phyloP scores from a whole-genome alignment of 2,329 filamentous ascomycete species.

The Penicillium hordei region DNA sequence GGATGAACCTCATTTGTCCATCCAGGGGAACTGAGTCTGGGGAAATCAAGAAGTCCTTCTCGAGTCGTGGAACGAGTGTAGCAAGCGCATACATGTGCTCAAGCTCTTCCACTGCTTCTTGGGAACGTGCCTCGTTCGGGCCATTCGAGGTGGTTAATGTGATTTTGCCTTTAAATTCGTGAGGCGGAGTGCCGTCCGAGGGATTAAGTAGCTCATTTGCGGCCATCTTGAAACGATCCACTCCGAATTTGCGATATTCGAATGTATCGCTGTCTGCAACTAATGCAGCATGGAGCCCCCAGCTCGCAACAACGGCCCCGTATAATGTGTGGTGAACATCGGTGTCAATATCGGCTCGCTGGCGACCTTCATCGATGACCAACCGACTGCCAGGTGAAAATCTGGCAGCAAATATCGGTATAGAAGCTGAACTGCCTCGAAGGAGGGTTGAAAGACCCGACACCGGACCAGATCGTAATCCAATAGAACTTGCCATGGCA shows the following conservation, averaged over 20 bases:
- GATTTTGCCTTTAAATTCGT: slow-evolving; percentile 58
- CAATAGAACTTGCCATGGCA: slow-evolving; percentile 45
- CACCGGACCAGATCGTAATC: slow-evolving; percentile 29
- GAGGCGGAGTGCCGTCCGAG: slow-evolving; percentile 52
- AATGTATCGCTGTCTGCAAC: slow-evolving; percentile 89
- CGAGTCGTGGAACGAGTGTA: slow-evolving; percentile 76
- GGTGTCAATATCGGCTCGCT: slow-evolving; percentile 34
- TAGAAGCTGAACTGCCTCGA: slow-evolving; percentile 51
- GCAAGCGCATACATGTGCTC: slow-evolving; percentile 75
- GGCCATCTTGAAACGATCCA: slow-evolving; percentile 79
- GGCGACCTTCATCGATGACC: slow-evolving; percentile 47
- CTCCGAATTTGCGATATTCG: slow-evolving; percentile 74
- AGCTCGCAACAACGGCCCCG: slow-evolving; percentile 83
- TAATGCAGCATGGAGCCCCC: slow-evolving; percentile 84
- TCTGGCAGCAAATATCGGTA: slow-evolving; percentile 63
- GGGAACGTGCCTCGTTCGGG: slow-evolving; percentile 20
- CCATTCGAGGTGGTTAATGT: slow-evolving; percentile 39
- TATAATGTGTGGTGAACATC: slow-evolving; percentile 46
- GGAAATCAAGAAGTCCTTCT: slow-evolving; percentile 78
- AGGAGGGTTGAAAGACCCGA: slow-evolving; percentile 60
- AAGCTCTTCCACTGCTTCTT: slow-evolving; percentile 37
- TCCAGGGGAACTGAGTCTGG: slow-evolving; percentile 70
- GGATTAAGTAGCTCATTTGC: slow-evolving; percentile 71
- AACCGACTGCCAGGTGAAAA: slow-evolving; percentile 60
- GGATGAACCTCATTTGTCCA: slow-evolving; percentile 67